Base-by-base conservation (phyloP, 2,329 filamentous ascomycete species). In the Fonsecaea pugnacius region DNA sequence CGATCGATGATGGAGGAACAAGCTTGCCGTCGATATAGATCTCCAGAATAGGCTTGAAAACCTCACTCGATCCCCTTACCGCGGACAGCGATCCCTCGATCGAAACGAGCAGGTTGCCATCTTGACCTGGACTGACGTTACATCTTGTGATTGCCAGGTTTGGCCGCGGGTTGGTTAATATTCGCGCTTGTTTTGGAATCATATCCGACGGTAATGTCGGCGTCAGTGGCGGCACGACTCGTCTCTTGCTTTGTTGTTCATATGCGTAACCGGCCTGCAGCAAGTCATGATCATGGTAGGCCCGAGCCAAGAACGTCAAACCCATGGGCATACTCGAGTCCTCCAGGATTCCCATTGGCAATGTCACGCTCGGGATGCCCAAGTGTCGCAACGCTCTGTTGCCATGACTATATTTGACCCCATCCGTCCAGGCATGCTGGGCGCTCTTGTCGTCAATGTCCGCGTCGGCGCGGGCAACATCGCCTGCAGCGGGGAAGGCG, bases 331-430 rank as follows among this genome's bases (percentile, higher is more conserved):
- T 72, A 2, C 66, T 48, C 10, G 59, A 71, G 18, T 67, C 65
- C 1, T 62, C 33, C 43, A 75, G 59, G 21, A 69, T 59, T 2
- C 72, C 73, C 72, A 74, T 75, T 1, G 71, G 69, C 3, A 75
- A 65, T 2, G 67, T 70, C 8, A 75, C 68, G 2, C 65, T 71
- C 0, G 73, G 73, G 10, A 75, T 68, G 12, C 73, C 73, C 9
- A 72, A 53, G 58, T 73, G 71, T 4, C 71, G 67, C 18, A 75
- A 53, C 3, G 69, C 69, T 7, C 70, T 63, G 57, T 83, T 83
- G 3, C 83, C 83, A 55, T 85, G 82, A 1, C 77, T 78, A 60
- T 84, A 85, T 53, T 78, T 78, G 6, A 84, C 77, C 0, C 84
- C 83, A 54, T 85, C 80, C 38, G 74, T 75, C 36, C 78, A 73